Percentiles rank a stretch among this genome's conserved stretches.
Evolutionary conservation across 257 asterid genomes (phyloP).

Genomic region (Solanum paucissectum): DNA sequence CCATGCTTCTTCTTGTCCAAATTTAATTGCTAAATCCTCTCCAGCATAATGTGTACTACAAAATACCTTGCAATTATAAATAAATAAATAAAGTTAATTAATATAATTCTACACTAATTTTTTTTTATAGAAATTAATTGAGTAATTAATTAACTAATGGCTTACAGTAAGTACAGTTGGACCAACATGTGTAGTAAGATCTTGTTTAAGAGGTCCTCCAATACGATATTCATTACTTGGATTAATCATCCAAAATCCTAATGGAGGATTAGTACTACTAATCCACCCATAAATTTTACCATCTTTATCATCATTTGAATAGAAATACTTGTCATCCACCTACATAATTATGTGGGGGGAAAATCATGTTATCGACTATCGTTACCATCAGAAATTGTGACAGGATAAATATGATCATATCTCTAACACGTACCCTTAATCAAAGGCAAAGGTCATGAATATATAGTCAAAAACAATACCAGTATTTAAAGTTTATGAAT

Average conservation of each 20-base stretch:
- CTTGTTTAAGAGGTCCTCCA: conserved; percentile 58
- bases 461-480: background rate
- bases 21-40: conserved; percentile 28
- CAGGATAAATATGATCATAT: background rate
- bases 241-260: conserved; percentile 65
- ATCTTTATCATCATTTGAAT: conserved; percentile 41
- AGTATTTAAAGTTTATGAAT: background rate
- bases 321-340: conserved; percentile 67
- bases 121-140: background rate
- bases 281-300: conserved; percentile 50
- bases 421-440: background rate
- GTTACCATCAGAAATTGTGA: background rate
- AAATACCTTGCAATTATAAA: conserved; percentile 38
- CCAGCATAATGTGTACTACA: conserved; percentile 59
- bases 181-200: conserved; percentile 64
- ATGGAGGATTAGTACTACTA: conserved; percentile 6
- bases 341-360: background rate
- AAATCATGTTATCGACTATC: background rate
- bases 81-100: background rate
- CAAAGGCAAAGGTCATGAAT: background rate
- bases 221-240: conserved; percentile 51
- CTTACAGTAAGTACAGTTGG: conserved; percentile 44
- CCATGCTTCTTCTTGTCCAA: conserved; percentile 41
- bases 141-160: background rate
- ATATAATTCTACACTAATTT: background rate